Evolutionary conservation across 805 yeast species (phyloP), one percentile per base, ranked within the genome.

Genomic region (Cyberlindnera veronae): DNA sequence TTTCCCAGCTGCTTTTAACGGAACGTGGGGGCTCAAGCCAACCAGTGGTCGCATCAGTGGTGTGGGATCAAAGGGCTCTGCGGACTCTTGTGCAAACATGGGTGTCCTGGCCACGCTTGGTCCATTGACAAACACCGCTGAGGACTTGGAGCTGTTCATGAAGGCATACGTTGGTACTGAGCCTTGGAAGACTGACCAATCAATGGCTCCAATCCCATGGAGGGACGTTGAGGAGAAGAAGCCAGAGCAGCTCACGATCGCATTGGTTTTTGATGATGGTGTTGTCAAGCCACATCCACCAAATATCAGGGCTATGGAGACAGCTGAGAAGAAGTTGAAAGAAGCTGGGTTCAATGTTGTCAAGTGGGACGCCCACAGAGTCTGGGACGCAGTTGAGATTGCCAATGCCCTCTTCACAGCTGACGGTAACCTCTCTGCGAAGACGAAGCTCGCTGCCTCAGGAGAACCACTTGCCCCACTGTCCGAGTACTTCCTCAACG

Each of bases 391-490:
- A 14, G 72, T 72, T 45, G 80, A 82, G 4, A 71, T 81, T 29
- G 84, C 74, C 26, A 59, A 71, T 48, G 58, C 52, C 1, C 46
- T 82, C 61, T 85, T 79, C 60, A 66, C 69, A 10, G 73, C 79
- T 49, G 95, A 86, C 60, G 91, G 91, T 34, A 84, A 82, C 56
- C 57, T 64, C 45, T 72, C 67, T 40, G 81, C 79, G 54, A 66
- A 70, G 39, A 67, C 68, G 34, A 58, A 76, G 52, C 59, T 84
- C 44, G 62, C 67, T 20, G 70, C 63, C 6, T 77, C 84, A 10
- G 90, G 91, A 29, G 91, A 86, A 58, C 90, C 90, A 23, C 58
- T 80, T 46, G 58, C 67, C n/a, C 79, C 78, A 41, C 71, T 83
- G 53, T 79, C 87, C 31, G 73, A 77, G 56, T 79, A 81, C 76